Percentiles rank a stretch among this genome's conserved stretches.
These are phyloP conservation scores for Trichosporon sp. DNA, from an alignment of 1,284 basidiomycete genomes.

Conservation along the genomic window DNA sequence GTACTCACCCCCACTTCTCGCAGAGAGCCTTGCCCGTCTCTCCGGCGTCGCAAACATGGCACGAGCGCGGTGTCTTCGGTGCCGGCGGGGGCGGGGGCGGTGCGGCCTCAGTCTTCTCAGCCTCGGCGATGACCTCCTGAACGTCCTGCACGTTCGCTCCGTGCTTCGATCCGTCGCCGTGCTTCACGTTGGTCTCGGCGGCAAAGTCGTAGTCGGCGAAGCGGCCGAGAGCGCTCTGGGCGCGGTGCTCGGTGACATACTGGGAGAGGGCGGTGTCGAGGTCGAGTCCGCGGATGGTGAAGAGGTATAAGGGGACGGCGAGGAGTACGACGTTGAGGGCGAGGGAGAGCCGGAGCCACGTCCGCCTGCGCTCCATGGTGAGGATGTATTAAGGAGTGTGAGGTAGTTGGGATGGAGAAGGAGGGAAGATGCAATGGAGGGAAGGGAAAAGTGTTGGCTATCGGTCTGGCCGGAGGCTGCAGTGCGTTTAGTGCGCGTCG, in stretches of 20 bases:
- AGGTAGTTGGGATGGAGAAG: slow-evolving; percentile 5
- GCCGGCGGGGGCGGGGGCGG: slow-evolving; percentile 15
- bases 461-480: not conserved
- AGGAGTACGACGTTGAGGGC: slow-evolving; percentile 25
- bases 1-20: slow-evolving; percentile 24
- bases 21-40: slow-evolving; percentile 15
- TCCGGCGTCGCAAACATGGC: slow-evolving; percentile 25
- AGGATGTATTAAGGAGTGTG: not conserved
- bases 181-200: not conserved
- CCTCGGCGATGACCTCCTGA: slow-evolving; percentile 8
- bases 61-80: not conserved
- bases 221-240: not conserved
- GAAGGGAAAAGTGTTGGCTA: not conserved
- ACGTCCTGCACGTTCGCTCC: not conserved
- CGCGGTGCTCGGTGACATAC: slow-evolving; percentile 11
- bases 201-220: slow-evolving; percentile 11
- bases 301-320: slow-evolving; percentile 14
- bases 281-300: slow-evolving; percentile 14
- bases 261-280: slow-evolving; percentile 4
- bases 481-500: not conserved
- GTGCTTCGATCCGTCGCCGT: not conserved
- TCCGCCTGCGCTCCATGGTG: slow-evolving; percentile 24
- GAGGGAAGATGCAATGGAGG: not conserved
- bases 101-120: not conserved
- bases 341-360: slow-evolving; percentile 22